Evolutionary conservation across 2,329 filamentous ascomycete genomes (phyloP).

Genomic region (Elsinoe necatrix): DNA sequence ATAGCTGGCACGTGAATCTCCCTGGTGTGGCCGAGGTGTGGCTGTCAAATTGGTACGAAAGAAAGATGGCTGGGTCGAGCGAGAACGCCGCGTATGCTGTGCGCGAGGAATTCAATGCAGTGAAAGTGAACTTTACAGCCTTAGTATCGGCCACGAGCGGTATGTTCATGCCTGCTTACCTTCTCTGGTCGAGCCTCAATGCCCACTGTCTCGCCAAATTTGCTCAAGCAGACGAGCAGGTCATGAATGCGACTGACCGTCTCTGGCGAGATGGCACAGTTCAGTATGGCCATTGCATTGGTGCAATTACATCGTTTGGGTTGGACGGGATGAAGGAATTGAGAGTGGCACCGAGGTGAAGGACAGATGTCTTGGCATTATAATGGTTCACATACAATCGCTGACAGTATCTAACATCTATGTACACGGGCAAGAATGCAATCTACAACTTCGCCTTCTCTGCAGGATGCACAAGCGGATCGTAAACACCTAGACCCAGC

Average conservation of each 20-base stretch:
- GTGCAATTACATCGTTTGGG: not conserved
- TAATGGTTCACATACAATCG: not conserved
- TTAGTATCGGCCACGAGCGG: slow-evolving; percentile 3
- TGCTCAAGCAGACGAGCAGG: slow-evolving; percentile 62
- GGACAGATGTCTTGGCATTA: slow-evolving; percentile 8
- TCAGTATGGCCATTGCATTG: slow-evolving; percentile 43
- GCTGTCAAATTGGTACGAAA: slow-evolving; percentile 55
- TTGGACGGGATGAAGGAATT: not conserved
- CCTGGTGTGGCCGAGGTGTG: slow-evolving; percentile 22
- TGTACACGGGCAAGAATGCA: not conserved
- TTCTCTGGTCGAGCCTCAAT: slow-evolving; percentile 63
- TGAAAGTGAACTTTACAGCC: slow-evolving; percentile 55
- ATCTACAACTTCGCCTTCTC: slow-evolving; percentile 33
- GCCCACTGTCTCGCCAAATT: slow-evolving; percentile 72
- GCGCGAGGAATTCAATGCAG: slow-evolving; percentile 69
- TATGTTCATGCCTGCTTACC: slow-evolving; percentile 35
- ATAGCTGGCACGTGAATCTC: slow-evolving; percentile 65
- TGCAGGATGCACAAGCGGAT: slow-evolving; percentile 39
- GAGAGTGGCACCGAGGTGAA: not conserved
- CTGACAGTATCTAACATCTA: slow-evolving; percentile 9
- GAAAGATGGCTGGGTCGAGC: slow-evolving; percentile 58
- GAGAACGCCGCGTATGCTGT: slow-evolving; percentile 69
- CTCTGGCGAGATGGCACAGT: slow-evolving; percentile 66
- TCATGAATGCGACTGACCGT: slow-evolving; percentile 64
- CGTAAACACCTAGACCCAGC: slow-evolving; percentile 49